A percentile compares a stretch with the other conserved stretches of the same genome.
phyloP scores from a whole-genome alignment of 345 rosid species.

The Barbarea vulgaris region DNA sequence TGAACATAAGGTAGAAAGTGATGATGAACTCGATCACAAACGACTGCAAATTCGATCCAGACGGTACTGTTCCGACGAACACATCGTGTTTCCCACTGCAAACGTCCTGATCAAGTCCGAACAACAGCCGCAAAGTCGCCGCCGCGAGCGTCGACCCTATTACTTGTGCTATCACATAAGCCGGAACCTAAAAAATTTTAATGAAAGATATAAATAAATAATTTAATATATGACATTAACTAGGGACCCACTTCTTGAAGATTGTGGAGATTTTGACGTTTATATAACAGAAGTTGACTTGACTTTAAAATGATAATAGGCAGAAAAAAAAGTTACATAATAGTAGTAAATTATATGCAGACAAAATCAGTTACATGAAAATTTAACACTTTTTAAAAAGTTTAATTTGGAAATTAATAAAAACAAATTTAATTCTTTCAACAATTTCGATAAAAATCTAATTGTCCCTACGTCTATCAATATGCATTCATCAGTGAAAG shows the following conservation, averaged over 20 bases:
- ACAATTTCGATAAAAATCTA: not conserved
- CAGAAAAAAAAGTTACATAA: not conserved
- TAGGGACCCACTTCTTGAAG: not conserved
- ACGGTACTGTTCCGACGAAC: conserved; percentile 75
- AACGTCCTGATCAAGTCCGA: conserved; percentile 45
- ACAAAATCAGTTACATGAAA: not conserved
- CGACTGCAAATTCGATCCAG: conserved; percentile 71
- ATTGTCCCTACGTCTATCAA: not conserved
- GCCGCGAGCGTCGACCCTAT: conserved; percentile 79
- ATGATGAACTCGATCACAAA: conserved; percentile 86
- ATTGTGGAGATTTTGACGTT: not conserved
- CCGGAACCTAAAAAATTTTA: conserved; percentile 61
- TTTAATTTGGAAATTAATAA: not conserved
- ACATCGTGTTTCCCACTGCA: conserved; percentile 59
- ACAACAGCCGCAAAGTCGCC: conserved; percentile 72
- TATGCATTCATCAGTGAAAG: not conserved
- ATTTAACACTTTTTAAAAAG: not conserved
- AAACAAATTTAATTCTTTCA: not conserved
- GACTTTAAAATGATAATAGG: not conserved
- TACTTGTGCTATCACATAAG: conserved; percentile 67
- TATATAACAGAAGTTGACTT: conserved; percentile 1
- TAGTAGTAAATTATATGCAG: not conserved
- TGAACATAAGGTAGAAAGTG: conserved; percentile 92
- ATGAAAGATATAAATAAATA: not conserved
- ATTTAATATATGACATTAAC: not conserved